Evolutionary conservation across 257 asterid species (phyloP).

Genomic region (Schizonepeta tenuifolia): DNA sequence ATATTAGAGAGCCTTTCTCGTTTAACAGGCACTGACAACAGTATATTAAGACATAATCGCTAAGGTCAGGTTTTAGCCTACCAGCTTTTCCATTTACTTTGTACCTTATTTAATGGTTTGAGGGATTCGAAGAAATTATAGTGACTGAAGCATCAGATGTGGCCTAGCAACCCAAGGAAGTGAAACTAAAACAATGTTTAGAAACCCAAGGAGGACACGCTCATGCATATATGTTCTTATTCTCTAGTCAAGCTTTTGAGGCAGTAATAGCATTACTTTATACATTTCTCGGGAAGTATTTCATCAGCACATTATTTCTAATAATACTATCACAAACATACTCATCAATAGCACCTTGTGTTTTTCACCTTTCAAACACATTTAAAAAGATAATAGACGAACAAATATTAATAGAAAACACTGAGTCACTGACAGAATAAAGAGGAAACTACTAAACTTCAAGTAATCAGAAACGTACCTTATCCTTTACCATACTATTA

Average conservation of each 20-base stretch:
- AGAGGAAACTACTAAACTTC: conserved; percentile 12
- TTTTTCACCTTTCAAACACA: conserved; percentile 23
- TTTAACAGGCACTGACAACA: not conserved
- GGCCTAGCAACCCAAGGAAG: not conserved
- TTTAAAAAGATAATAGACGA: conserved; percentile 1
- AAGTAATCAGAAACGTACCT: conserved; percentile 58
- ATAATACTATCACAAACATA: conserved; percentile 1
- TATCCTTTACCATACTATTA: conserved; percentile 95
- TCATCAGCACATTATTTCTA: conserved; percentile 21
- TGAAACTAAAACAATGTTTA: not conserved
- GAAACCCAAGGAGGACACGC: not conserved
- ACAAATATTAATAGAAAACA: not conserved
- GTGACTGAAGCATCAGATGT: conserved; percentile 14
- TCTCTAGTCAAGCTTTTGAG: not conserved
- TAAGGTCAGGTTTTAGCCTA: too few relatives aligned
- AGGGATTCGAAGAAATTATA: not conserved
- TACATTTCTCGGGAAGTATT: conserved; percentile 10
- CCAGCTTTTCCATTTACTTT: not conserved
- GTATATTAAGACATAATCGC: too few relatives aligned
- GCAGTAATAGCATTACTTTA: conserved; percentile 12
- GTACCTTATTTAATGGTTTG: not conserved
- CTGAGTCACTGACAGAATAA: conserved; percentile 22
- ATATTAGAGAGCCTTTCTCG: not conserved
- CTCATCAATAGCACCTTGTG: not conserved
- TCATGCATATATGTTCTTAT: not conserved